Conservation (phyloP, 2,329 filamentous ascomycete genomes). For the Akanthomyces lecanii region DNA sequence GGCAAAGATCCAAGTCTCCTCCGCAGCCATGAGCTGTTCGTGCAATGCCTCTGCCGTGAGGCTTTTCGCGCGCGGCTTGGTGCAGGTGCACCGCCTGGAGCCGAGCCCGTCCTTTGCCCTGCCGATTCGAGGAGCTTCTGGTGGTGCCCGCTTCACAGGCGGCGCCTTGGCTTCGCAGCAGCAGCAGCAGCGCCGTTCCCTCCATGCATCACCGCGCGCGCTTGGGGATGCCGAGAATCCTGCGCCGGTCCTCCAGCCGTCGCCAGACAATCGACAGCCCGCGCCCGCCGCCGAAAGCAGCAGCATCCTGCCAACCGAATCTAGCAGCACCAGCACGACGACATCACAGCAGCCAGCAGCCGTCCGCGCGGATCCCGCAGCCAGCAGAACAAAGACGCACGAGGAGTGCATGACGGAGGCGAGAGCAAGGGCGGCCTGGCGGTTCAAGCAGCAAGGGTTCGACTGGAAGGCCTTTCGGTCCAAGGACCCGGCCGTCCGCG, state of each 20-base stretch:
- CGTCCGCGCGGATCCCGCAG: too few species aligned
- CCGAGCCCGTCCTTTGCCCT: conserved; percentile 5
- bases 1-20: neutral
- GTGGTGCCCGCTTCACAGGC: neutral
- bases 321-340: neutral
- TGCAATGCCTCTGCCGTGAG: conserved; percentile 43
- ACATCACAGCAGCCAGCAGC: too few species aligned
- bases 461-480: conserved; percentile 15
- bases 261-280: neutral
- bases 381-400: neutral
- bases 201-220: conserved; percentile 7
- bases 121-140: neutral
- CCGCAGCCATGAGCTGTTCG: conserved; percentile 41
- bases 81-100: conserved; percentile 35
- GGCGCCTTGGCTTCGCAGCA: neutral
- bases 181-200: neutral
- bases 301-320: neutral
- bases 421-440: conserved; percentile 2
- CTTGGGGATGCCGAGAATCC: neutral
- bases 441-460: conserved; percentile 11
- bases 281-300: neutral
- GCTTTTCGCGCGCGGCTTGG: conserved; percentile 46
- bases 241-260: neutral
- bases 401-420: neutral
- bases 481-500: neutral